Evolutionary conservation across 2,329 filamentous ascomycete genomes (phyloP), one percentile per base, ranked within the genome.

Genomic region (Neopestalotiopsis sp.): DNA sequence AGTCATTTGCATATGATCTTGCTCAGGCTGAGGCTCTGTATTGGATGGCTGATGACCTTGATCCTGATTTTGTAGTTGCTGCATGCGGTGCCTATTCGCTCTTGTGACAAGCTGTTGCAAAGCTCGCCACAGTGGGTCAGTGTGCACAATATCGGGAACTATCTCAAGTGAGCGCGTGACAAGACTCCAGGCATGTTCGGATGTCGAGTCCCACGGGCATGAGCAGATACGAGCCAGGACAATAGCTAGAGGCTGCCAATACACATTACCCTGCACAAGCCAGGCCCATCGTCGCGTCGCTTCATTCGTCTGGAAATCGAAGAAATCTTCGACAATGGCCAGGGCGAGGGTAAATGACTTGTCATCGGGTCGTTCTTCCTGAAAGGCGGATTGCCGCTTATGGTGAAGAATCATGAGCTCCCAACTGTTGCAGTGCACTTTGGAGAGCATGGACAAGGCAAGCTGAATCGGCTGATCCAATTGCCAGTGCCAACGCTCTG

Each of bases 391-490:
- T 20, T 53, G 45, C 7, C 45, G 45, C 45, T 53, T 53, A 17
- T 53, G 45, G n/a, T 17, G 17, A 7, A n/a, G 17, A 17, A 53
- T 53, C 45, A 53, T 53, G 7, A 53, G n/a, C n/a, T 53, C 45
- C 45, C 45, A 53, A 20, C 45, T 53, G n/a, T 53, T 53, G n/a
- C 45, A 53, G 45, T 53, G 45, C n/a, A 53, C 45, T 17, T 53
- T 53, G n/a, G 45, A 53, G 5, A 53, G 45, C 45, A 53, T 53
- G 17, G 45, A 53, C 45, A 53, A n/a, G n/a, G 45, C 45, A 17
- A 53, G 45, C 45, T 53, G 45, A 10, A 53, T 53, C n/a, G 45
- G 45, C 45, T 53, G 45, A 53, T 53, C 45, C 45, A 53, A n/a
- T 17, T 53, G 45, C 45, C 45, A 53, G 17, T 53, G 45, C 45